These are phyloP conservation scores for Agrocybe praecox DNA, from an alignment of 768 basidiomycete species.

Conservation along the genomic window DNA sequence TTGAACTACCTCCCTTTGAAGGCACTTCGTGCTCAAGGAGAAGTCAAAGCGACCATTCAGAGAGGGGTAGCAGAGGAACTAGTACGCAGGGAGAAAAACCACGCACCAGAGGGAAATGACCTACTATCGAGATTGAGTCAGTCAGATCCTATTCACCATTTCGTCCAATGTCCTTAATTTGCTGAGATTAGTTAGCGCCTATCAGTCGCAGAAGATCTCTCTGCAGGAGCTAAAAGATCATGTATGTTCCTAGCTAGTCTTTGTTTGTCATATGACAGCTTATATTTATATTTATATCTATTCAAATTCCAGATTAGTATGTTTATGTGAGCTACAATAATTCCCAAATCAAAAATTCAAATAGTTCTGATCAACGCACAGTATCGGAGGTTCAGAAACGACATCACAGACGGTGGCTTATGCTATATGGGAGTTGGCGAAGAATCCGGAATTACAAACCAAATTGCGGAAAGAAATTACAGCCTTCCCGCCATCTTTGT, in stretches of 20 bases:
- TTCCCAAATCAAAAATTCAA: background rate
- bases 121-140: conserved; percentile 2
- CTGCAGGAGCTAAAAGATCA: background rate
- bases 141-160: background rate
- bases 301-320: background rate
- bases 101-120: background rate
- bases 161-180: background rate
- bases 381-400: conserved; percentile 3
- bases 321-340: background rate
- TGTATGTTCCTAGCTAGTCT: background rate
- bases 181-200: background rate
- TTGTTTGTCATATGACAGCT: background rate
- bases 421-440: conserved; percentile 4
- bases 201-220: background rate
- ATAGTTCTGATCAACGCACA: background rate
- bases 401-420: background rate
- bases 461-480: background rate
- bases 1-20: conserved; percentile 1
- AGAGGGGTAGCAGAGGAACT: background rate
- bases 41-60: background rate
- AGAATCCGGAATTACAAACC: conserved; percentile 1
- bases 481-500: background rate
- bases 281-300: no score
- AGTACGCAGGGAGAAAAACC: background rate
- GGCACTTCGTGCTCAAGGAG: background rate